Percentiles rank a stretch among this genome's conserved stretches.
These are phyloP conservation scores for Pichia sporocuriosa DNA, from an alignment of 805 yeast genomes.

Conservation along the genomic window DNA sequence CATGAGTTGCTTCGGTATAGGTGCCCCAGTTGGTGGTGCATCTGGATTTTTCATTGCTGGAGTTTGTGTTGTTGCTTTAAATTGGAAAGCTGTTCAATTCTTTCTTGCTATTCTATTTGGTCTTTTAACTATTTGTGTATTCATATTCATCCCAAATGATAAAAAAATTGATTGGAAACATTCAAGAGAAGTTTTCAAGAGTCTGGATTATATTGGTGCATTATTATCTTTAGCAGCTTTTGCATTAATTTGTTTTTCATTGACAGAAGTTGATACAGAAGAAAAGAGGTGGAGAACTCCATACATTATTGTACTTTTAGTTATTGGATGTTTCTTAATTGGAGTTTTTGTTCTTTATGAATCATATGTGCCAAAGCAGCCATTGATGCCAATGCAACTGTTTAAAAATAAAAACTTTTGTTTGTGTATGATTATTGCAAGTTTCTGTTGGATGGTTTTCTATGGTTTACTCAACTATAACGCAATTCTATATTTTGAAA, in stretches of 20 bases:
- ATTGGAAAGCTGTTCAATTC: conserved; percentile 38
- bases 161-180: conserved; percentile 22
- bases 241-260: conserved; percentile 36
- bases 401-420: conserved; percentile 36
- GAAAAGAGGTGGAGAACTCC: conserved; percentile 40
- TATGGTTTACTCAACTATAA: conserved; percentile 35
- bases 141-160: conserved; percentile 33
- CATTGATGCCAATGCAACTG: conserved; percentile 42
- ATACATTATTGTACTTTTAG: conserved; percentile 38
- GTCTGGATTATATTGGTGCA: conserved; percentile 39
- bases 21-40: conserved; percentile 44
- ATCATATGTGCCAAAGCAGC: conserved; percentile 32
- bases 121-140: conserved; percentile 17
- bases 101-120: conserved; percentile 35
- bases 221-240: conserved; percentile 35
- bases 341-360: conserved; percentile 33
- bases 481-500: conserved; percentile 38
- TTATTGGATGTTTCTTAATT: conserved; percentile 34
- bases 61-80: conserved; percentile 32
- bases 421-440: conserved; percentile 32
- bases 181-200: conserved; percentile 21
- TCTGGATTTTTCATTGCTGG: conserved; percentile 40
- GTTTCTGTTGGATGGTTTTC: conserved; percentile 38
- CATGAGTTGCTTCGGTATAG: conserved; percentile 38
- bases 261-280: conserved; percentile 38